phyloP scores from a whole-genome alignment of 176 grass and related monocot genomes.

The Areca catechu region DNA sequence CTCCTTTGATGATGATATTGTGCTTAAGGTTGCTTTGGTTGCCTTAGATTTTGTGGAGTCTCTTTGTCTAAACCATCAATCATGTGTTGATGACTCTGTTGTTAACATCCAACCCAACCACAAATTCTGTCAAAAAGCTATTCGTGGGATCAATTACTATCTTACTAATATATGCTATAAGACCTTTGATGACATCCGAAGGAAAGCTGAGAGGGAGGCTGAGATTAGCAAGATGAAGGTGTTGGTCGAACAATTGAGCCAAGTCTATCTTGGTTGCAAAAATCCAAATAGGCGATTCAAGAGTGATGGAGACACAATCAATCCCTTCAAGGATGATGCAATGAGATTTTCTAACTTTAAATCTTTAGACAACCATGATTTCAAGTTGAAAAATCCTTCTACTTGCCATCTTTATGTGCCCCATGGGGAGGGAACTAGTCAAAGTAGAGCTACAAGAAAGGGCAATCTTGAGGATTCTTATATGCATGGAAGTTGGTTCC shows the following conservation, averaged over 20 bases:
- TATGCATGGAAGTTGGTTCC: too few species aligned
- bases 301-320: too few species aligned
- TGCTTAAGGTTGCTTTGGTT: not conserved
- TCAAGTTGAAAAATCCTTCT: too few species aligned
- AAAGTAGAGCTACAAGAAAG: too few species aligned
- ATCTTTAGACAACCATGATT: too few species aligned
- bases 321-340: too few species aligned
- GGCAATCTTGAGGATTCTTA: too few species aligned
- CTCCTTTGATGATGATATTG: not conserved
- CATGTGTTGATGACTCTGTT: not conserved
- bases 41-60: constrained; percentile 3
- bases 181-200: not conserved
- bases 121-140: not conserved
- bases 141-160: constrained; percentile 1
- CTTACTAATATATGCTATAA: constrained; percentile 1
- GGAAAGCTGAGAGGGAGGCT: not conserved
- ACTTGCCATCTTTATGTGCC: too few species aligned
- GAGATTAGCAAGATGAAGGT: not conserved
- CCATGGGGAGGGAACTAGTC: too few species aligned
- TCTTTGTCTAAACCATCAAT: not conserved
- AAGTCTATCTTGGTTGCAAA: not conserved
- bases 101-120: not conserved
- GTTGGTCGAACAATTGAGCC: not conserved
- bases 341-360: too few species aligned
- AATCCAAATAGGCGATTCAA: not conserved